Evolutionary conservation across 495 filamentous ascomycete species (phyloP).

Genomic region (Cryomyces minteri): DNA sequence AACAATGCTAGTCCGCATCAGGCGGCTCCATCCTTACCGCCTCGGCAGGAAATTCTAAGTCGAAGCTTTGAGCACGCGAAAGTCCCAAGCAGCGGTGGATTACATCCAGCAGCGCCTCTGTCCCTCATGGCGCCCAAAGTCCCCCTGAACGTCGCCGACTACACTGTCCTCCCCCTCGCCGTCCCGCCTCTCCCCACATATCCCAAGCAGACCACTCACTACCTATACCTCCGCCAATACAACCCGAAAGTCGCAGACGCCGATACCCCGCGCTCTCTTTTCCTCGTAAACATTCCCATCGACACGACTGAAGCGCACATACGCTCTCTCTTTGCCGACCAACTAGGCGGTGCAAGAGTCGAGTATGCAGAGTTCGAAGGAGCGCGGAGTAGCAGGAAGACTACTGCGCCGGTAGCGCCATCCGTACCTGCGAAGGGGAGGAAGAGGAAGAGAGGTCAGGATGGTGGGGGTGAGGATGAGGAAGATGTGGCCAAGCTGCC

Average conservation of each 20-base stretch:
- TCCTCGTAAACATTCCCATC: constrained; percentile 71
- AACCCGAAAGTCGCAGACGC: constrained; percentile 55
- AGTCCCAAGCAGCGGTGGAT: no score
- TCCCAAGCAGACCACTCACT: constrained; percentile 46
- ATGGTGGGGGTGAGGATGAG: constrained; percentile 27
- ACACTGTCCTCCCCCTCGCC: constrained; percentile 15
- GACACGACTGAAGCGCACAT: constrained; percentile 67
- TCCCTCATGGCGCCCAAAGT: no score
- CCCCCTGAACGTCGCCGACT: constrained; percentile 11
- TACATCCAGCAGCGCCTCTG: no score
- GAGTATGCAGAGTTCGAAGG: constrained; percentile 57
- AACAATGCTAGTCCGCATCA: no score
- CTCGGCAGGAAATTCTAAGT: no score
- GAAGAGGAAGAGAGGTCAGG: constrained; percentile 25
- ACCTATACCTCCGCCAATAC: constrained; percentile 73
- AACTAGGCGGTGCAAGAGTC: constrained; percentile 50
- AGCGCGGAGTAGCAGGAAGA: constrained; percentile 11
- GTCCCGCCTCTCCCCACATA: constrained; percentile 41
- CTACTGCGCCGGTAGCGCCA: constrained; percentile 1
- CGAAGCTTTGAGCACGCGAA: no score
- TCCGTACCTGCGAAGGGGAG: constrained; percentile 10
- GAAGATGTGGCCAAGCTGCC: constrained; percentile 35
- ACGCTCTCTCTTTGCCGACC: constrained; percentile 47
- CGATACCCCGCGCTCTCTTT: constrained; percentile 48
- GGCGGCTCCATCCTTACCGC: no score